Conservation (phyloP, 495 filamentous ascomycete genomes). For the Xylaria venustula region DNA sequence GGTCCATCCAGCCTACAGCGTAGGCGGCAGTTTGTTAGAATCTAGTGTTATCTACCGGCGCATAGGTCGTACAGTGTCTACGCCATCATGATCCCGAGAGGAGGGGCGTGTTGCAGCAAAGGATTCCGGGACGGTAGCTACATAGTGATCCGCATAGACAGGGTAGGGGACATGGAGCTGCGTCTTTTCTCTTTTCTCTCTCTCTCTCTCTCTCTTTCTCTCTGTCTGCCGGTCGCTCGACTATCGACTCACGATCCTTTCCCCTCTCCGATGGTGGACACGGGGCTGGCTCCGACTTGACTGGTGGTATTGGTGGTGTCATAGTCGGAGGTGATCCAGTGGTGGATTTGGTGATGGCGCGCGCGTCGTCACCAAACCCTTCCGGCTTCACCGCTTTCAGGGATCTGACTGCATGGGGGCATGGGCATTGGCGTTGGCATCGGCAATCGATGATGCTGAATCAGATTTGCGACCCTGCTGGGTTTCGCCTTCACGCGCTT, state of each 20-base stretch:
- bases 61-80: no score
- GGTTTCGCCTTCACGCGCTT: slow-evolving; percentile 7
- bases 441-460: slow-evolving; percentile 2
- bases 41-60: no score
- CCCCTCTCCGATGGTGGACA: background rate
- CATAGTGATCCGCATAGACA: background rate
- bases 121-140: slow-evolving; percentile 16
- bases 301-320: background rate
- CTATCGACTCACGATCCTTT: background rate
- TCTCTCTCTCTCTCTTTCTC: background rate
- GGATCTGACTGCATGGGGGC: no score
- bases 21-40: no score
- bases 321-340: background rate
- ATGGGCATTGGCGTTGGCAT: background rate
- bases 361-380: background rate
- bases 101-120: slow-evolving; percentile 9
- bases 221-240: background rate
- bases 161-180: background rate
- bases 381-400: slow-evolving; percentile 2
- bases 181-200: background rate
- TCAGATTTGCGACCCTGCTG: slow-evolving; percentile 5
- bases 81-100: background rate
- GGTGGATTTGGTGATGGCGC: slow-evolving; percentile 3
- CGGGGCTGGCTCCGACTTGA: background rate
- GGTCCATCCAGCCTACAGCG: slow-evolving; percentile 5